Percentiles rank a stretch among this genome's conserved stretches.
These are phyloP conservation scores for Ceratocystis papillata DNA, from an alignment of 2,329 filamentous ascomycete species.

Conservation along the genomic window DNA sequence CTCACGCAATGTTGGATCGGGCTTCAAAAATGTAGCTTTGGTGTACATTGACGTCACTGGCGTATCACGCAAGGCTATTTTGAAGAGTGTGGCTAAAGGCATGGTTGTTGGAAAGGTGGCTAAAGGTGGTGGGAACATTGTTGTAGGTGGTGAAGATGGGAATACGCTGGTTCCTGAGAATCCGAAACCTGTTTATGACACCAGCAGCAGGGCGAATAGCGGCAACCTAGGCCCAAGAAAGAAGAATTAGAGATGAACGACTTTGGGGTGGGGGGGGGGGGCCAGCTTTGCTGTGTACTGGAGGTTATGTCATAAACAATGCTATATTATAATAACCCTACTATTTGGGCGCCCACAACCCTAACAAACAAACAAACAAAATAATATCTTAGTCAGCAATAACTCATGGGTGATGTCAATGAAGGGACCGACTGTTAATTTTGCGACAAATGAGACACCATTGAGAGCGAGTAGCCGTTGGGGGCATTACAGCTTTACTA, in stretches of 20 bases:
- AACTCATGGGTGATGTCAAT: not conserved
- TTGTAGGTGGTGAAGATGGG: slow-evolving; percentile 50
- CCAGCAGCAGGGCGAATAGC: slow-evolving; percentile 28
- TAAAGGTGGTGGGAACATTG: slow-evolving; percentile 61
- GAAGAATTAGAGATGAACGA: slow-evolving; percentile 27
- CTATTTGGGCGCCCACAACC: not conserved
- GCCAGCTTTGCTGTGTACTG: too few relatives aligned
- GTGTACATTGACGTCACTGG: slow-evolving; percentile 96
- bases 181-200: slow-evolving; percentile 27
- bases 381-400: not conserved
- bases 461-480: not conserved
- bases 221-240: slow-evolving; percentile 29
- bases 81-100: slow-evolving; percentile 92
- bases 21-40: slow-evolving; percentile 89
- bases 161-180: slow-evolving; percentile 27
- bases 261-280: not conserved
- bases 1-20: slow-evolving; percentile 63
- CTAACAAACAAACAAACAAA: not conserved
- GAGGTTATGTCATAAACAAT: too few relatives aligned
- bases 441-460: not conserved
- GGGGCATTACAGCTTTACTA: not conserved
- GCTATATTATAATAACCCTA: not conserved
- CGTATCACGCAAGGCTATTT: slow-evolving; percentile 74
- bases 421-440: not conserved
- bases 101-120: slow-evolving; percentile 81